Base-by-base conservation (phyloP, 768 basidiomycete species). In the Kwoniella sp. region DNA sequence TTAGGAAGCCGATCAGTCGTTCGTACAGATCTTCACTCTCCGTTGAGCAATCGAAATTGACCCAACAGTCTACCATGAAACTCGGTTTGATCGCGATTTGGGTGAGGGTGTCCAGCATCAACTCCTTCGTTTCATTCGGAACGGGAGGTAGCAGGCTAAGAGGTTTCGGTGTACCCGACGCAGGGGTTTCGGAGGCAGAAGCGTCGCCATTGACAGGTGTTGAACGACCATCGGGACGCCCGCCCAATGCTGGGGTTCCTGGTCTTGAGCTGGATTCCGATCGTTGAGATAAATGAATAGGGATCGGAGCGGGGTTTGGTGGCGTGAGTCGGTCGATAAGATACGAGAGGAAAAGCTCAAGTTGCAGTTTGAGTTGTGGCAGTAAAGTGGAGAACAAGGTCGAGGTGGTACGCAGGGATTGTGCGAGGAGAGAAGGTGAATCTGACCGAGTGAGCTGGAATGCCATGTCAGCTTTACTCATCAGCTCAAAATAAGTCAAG, bases 21-120 rank as follows among this genome's bases (percentile, higher is more conserved):
- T 98, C 94, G 72, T 94, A 95, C 61, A 98, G 82, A 79, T 98
- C 95, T 82, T 98, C 96, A 79, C 92, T 93, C 75, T 97, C 95
- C 69, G 90, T 87, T 74, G 96, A 93, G 75, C 93, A 97, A 77
- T 99, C 96, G 80, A 97, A 99, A 79, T 98, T 99, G 60, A 88
- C 85, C 83, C 92, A 99, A 15, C 96, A 83, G 74, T 98, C 93
- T 52, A 95, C 91, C 90, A 96, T 92, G 83, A 95, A 94, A 76
- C 89, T 91, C 1, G 91, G 87, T 72, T 90, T 87, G 2, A 89
- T 85, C 17, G 91, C 89, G 50, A 94, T 86, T 59, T 91, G 89
- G 59, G 86, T 86, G 26, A 98, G 82, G 4, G 90, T 90, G 80
- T 97, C 95, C 64, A 99, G 83, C 73, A 98, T 88, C 61, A 98